phyloP scores from a whole-genome alignment of 2,329 filamentous ascomycete genomes.

The Fusarium floridanum region DNA sequence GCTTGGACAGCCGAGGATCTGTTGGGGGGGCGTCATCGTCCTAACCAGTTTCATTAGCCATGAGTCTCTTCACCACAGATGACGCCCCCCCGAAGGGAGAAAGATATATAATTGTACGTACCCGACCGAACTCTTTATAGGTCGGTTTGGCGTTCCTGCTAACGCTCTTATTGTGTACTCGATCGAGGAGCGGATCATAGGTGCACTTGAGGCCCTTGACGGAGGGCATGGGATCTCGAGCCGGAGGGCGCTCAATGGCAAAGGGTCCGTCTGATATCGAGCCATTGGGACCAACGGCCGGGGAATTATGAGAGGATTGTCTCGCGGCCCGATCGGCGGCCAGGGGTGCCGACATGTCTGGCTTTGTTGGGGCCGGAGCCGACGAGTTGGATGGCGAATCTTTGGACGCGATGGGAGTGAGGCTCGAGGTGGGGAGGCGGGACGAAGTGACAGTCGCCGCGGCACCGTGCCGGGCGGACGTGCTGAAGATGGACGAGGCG shows the following conservation, averaged over 20 bases:
- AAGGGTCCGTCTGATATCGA: constrained; percentile 52
- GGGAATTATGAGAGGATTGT: constrained; percentile 44
- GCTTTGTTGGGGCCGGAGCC: constrained; percentile 63
- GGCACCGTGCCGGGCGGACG: constrained; percentile 57
- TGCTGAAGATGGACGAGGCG: constrained; percentile 78
- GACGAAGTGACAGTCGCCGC: constrained; percentile 55
- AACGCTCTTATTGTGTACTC: constrained; percentile 61
- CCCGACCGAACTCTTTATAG: constrained; percentile 74
- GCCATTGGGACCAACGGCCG: constrained; percentile 50
- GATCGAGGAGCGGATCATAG: constrained; percentile 71
- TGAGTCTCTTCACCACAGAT: constrained; percentile 63
- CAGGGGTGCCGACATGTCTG: constrained; percentile 67
- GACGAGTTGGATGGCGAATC: constrained; percentile 66
- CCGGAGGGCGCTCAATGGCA: constrained; percentile 60
- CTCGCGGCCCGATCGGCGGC: constrained; percentile 55
- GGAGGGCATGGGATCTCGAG: constrained; percentile 68
- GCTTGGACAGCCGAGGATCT: constrained; percentile 84
- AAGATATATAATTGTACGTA: constrained; percentile 68
- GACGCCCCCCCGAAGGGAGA: constrained; percentile 67
- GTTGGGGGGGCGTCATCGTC: constrained; percentile 83
- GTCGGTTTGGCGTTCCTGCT: constrained; percentile 70
- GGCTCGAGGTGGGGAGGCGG: constrained; percentile 58
- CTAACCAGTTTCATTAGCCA: constrained; percentile 75
- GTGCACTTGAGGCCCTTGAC: constrained; percentile 70
- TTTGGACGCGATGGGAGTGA: constrained; percentile 65